Conservation (phyloP, 352 stramenopile genomes). For the Globisporangium alternatum region DNA sequence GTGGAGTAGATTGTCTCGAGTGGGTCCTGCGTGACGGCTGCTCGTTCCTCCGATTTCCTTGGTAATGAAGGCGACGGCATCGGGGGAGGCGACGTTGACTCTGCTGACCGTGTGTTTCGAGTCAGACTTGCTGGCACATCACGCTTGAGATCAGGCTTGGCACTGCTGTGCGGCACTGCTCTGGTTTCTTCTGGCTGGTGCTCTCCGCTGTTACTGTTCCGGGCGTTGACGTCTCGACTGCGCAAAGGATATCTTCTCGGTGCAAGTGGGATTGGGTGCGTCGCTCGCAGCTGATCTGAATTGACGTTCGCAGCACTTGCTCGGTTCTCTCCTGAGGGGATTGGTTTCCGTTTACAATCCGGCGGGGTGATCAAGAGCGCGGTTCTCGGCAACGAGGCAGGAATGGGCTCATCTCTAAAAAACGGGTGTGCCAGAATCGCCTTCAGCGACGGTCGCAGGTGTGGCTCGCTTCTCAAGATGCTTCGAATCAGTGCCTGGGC, state of each 20-base stretch:
- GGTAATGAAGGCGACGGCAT: neutral
- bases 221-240: slow-evolving; percentile 31
- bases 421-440: slow-evolving; percentile 81
- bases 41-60: slow-evolving; percentile 3
- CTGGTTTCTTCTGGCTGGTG: slow-evolving; percentile 10
- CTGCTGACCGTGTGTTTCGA: slow-evolving; percentile 8
- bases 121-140: neutral
- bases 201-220: slow-evolving; percentile 7
- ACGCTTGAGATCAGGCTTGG: slow-evolving; percentile 6
- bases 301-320: neutral
- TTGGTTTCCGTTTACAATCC: slow-evolving; percentile 37
- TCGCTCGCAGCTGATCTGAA: slow-evolving; percentile 21
- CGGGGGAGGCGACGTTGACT: neutral
- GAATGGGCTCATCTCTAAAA: slow-evolving; percentile 56
- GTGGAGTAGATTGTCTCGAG: slow-evolving; percentile 57
- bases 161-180: neutral
- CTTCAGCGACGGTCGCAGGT: slow-evolving; percentile 62
- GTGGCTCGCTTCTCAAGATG: slow-evolving; percentile 74
- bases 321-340: neutral
- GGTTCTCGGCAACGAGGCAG: slow-evolving; percentile 50
- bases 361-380: slow-evolving; percentile 73
- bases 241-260: slow-evolving; percentile 36
- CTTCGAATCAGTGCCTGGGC: slow-evolving; percentile 72
- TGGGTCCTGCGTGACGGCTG: slow-evolving; percentile 19
- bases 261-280: slow-evolving; percentile 18